Evolutionary conservation across 1,139 yeast species (phyloP), one percentile per base, ranked within the genome.

Genomic region (Lodderomyces oxycetoniae): DNA sequence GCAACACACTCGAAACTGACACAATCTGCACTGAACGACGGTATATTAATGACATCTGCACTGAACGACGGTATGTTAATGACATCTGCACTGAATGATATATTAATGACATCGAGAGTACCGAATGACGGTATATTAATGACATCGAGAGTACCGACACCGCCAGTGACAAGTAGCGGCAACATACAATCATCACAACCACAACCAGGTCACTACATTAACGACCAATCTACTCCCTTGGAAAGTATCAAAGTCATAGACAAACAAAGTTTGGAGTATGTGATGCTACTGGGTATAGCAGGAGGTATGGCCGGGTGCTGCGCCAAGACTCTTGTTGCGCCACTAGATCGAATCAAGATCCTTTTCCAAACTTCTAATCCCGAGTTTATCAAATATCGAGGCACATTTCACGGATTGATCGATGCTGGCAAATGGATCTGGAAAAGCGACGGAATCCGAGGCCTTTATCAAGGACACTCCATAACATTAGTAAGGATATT

Each of bases 281-380:
- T 91, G 13, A 42, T 86, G 22, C 71, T 87, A 41, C 82, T 94
- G 16, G 98, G 96, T 0, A 49, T 88, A 1, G 95, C 98, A 0
- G 99, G 99, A 9, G 99, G 99, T 1, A 50, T 87, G 1, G 96
- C 98, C 0, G 99, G 99, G 0, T 79, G 89, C 36, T 87, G 93
- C 6, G 98, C 96, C 5, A 91, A 91, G 52, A 88, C 97, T 0
- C 66, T 89, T 34, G 85, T 91, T 30, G 99, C 99, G 0, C 99
- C 99, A 0, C 60, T 91, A 36, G 99, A 91, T 57, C 71, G 99
- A 49, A 91, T 91, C 43, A 91, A 91, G 61, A 91, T 91, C 48
- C 63, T 91, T 31, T 91, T 91, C 57, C 99, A 91, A 60, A 93
- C 99, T 1, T 79, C 93, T 16, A 89, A 89, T 50, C 97, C 97